A percentile compares a stretch with the other conserved stretches of the same genome.
phyloP scores from a whole-genome alignment of 805 yeast species.

The Ogataea corticis region DNA sequence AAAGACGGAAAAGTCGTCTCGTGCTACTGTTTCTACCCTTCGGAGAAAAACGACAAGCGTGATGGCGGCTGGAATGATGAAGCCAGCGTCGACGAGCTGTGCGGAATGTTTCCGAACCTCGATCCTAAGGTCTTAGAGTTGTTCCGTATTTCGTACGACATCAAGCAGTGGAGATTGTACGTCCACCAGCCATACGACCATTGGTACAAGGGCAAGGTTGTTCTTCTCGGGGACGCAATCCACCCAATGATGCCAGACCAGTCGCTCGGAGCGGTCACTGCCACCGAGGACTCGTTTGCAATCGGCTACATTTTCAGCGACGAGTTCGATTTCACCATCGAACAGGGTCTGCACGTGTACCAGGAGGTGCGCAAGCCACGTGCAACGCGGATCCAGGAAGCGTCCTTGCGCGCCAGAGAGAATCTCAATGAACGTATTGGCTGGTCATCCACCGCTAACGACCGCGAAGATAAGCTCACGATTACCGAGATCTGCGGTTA shows the following conservation, averaged over 20 bases:
- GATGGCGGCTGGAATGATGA: constrained; percentile 29
- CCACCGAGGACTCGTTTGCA: constrained; percentile 26
- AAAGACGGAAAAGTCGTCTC: constrained; percentile 26
- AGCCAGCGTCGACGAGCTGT: constrained; percentile 22
- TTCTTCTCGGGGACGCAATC: constrained; percentile 36
- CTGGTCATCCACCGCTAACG: constrained; percentile 27
- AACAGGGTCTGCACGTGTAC: constrained; percentile 28
- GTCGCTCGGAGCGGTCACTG: constrained; percentile 22
- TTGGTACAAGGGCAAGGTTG: constrained; percentile 32
- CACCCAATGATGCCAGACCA: constrained; percentile 36
- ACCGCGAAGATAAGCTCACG: constrained; percentile 26
- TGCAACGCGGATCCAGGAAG: constrained; percentile 34
- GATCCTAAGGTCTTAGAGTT: constrained; percentile 25
- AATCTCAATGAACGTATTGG: constrained; percentile 36
- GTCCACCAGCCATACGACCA: constrained; percentile 28
- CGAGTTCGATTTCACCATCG: constrained; percentile 26
- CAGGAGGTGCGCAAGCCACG: constrained; percentile 32
- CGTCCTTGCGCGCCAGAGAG: constrained; percentile 35
- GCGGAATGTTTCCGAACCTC: constrained; percentile 22
- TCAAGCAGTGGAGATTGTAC: constrained; percentile 32
- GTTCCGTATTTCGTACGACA: constrained; percentile 29
- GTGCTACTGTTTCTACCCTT: constrained; percentile 31
- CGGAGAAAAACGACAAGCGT: constrained; percentile 19
- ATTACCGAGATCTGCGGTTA: constrained; percentile 36
- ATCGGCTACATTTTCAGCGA: constrained; percentile 31